Percentiles rank a stretch among this genome's conserved stretches.
These are phyloP conservation scores for Cucurbita pepo DNA, from an alignment of 306 rosid genomes.

Conservation along the genomic window DNA sequence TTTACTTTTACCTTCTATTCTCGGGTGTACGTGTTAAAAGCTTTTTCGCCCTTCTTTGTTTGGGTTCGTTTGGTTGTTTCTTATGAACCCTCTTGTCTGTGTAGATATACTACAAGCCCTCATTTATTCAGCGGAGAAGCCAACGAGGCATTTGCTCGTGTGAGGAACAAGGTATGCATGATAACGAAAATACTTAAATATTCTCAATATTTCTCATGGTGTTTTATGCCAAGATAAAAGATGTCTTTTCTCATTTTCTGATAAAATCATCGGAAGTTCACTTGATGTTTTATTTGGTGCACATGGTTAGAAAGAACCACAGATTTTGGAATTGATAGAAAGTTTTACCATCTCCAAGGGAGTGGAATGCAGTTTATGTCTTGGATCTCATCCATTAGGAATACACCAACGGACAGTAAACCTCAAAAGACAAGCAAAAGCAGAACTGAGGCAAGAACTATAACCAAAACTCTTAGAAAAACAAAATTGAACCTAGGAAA, in stretches of 20 bases:
- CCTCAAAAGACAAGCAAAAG: too few relatives aligned
- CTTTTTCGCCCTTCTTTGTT: background rate
- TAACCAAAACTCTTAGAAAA: too few relatives aligned
- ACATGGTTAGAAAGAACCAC: background rate
- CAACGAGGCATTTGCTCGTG: conserved; percentile 71
- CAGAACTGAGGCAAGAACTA: too few relatives aligned
- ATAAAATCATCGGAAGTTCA: background rate
- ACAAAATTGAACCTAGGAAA: too few relatives aligned
- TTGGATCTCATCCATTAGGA: too few relatives aligned
- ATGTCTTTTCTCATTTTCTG: background rate
- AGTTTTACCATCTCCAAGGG: background rate
- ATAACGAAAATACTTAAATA: background rate
- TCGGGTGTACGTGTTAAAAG: background rate
- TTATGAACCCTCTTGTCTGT: background rate
- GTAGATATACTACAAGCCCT: conserved; percentile 92
- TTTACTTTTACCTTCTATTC: background rate
- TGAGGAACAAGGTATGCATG: conserved; percentile 55
- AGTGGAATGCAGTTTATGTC: background rate
- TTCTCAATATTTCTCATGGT: background rate
- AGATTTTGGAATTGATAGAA: background rate
- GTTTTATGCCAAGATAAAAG: background rate
- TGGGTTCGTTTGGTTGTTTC: background rate
- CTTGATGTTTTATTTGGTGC: background rate
- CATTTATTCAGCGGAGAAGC: conserved; percentile 75
- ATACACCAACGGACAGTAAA: too few relatives aligned